Evolutionary conservation across 345 rosid species (phyloP).

Genomic region (Reutealis trisperma): DNA sequence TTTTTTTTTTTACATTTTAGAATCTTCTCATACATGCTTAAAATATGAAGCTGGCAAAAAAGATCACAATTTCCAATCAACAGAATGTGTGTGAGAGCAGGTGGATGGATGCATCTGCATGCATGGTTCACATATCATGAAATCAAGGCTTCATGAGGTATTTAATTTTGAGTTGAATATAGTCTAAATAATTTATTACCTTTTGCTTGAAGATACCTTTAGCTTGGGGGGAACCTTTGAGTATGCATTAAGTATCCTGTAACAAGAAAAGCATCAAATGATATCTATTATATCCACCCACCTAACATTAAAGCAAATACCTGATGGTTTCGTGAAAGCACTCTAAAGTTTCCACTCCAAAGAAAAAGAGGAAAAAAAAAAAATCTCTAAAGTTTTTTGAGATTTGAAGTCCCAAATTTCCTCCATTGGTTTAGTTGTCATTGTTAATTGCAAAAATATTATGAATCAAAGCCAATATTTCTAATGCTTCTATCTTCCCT

Average conservation of each 20-base stretch:
- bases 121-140: background rate
- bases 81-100: background rate
- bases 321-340: background rate
- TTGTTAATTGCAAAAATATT: background rate
- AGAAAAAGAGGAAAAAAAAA: background rate
- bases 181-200: constrained; percentile 13
- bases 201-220: constrained; percentile 47
- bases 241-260: constrained; percentile 62
- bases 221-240: constrained; percentile 61
- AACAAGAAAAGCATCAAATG: constrained; percentile 14
- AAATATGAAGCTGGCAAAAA: background rate
- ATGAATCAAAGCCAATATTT: background rate
- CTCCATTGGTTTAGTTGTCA: background rate
- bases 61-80: too few species aligned
- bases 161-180: background rate
- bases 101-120: background rate
- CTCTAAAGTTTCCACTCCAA: background rate
- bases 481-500: background rate
- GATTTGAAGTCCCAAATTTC: background rate
- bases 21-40: too few species aligned
- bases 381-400: background rate
- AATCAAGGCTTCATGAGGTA: background rate
- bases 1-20: too few species aligned
- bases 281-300: constrained; percentile 1
- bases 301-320: background rate